A percentile compares a stretch with the other conserved stretches of the same genome.
These are phyloP conservation scores for Allium cepa DNA, from an alignment of 106 monocot species.

Conservation along the genomic window DNA sequence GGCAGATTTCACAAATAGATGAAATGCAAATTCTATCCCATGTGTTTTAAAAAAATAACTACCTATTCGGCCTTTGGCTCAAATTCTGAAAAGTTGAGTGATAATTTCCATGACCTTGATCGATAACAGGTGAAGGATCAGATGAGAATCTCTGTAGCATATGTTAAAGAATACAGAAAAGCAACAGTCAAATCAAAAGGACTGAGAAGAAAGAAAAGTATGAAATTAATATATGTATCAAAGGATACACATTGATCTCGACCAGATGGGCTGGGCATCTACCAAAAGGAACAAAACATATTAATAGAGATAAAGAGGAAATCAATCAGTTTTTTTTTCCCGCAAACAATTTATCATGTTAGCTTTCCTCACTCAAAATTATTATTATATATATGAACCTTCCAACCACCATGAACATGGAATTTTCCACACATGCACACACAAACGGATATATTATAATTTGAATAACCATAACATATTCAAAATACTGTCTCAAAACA, in stretches of 20 bases:
- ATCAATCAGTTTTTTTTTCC: too few species aligned
- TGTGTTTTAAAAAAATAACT: neutral
- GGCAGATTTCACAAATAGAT: neutral
- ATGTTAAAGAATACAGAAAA: conserved; percentile 21
- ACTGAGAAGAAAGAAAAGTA: too few species aligned
- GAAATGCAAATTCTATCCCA: too few species aligned
- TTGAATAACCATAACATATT: too few species aligned
- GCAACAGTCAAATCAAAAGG: neutral
- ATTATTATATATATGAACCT: too few species aligned
- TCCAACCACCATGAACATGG: too few species aligned
- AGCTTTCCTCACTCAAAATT: too few species aligned
- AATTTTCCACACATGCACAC: too few species aligned
- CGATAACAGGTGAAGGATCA: conserved; percentile 32
- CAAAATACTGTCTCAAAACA: too few species aligned
- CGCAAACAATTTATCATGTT: too few species aligned
- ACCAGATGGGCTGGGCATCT: conserved; percentile 16
- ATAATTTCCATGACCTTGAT: conserved; percentile 44
- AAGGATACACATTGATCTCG: conserved; percentile 74
- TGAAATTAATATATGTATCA: too few species aligned
- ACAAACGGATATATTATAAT: too few species aligned
- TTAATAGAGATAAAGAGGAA: conserved; percentile 40
- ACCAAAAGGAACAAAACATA: conserved; percentile 9
- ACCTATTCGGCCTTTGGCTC: conserved; percentile 48
- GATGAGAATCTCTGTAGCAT: conserved; percentile 48
- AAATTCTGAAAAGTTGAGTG: conserved; percentile 33